Percentiles rank a stretch among this genome's conserved stretches.
Conservation (phyloP, 1,284 basidiomycete species). For the Volvariella surrecta region DNA sequence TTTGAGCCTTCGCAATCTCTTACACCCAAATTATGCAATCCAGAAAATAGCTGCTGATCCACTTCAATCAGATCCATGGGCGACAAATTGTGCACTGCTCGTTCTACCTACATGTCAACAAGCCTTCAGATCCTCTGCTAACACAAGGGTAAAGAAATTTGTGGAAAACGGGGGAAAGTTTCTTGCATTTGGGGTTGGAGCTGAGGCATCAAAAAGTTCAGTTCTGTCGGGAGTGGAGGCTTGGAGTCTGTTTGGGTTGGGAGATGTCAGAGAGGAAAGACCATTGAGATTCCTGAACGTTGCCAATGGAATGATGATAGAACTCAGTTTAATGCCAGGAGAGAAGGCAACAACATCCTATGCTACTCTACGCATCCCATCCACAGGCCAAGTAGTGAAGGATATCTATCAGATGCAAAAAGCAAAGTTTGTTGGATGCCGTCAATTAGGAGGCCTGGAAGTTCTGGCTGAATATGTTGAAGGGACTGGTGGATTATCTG, state of each 20-base stretch:
- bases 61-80: slow-evolving; percentile 70
- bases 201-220: slow-evolving; percentile 13
- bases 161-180: slow-evolving; percentile 64
- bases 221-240: slow-evolving; percentile 8
- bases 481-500: slow-evolving; percentile 14
- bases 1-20: slow-evolving; percentile 46
- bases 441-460: slow-evolving; percentile 16
- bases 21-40: slow-evolving; percentile 72
- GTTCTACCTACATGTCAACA: slow-evolving; percentile 62
- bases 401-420: slow-evolving; percentile 18
- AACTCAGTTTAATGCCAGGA: slow-evolving; percentile 43
- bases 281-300: slow-evolving; percentile 53
- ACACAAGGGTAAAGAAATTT: slow-evolving; percentile 48
- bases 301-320: slow-evolving; percentile 41
- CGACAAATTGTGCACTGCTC: slow-evolving; percentile 63
- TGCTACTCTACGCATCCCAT: slow-evolving; percentile 25
- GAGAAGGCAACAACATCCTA: slow-evolving; percentile 23
- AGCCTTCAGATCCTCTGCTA: slow-evolving; percentile 35
- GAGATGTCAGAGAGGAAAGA: slow-evolving; percentile 5
- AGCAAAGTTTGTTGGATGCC: slow-evolving; percentile 19
- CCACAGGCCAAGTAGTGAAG: slow-evolving; percentile 15
- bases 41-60: slow-evolving; percentile 53
- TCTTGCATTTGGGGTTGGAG: slow-evolving; percentile 43
- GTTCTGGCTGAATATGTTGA: slow-evolving; percentile 26
- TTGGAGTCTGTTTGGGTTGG: slow-evolving; percentile 13